Conservation (phyloP, 2,329 filamentous ascomycete genomes). For the Alternaria ethzedia region DNA sequence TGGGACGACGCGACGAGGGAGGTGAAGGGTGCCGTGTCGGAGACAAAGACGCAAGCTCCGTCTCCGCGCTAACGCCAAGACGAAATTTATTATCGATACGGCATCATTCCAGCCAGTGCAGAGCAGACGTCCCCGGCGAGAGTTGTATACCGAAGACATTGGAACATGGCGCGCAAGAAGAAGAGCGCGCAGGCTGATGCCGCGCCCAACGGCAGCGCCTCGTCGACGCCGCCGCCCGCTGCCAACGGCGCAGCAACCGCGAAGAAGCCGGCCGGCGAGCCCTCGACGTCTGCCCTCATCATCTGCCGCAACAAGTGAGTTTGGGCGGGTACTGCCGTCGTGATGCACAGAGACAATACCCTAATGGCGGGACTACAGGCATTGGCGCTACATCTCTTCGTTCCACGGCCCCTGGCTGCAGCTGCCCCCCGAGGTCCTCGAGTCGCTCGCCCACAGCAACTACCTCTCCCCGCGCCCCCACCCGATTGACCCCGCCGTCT, state of each 20-base stretch:
- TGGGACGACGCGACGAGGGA: not conserved
- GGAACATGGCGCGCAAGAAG: constrained; percentile 45
- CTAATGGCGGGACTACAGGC: constrained; percentile 58
- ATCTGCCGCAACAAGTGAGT: constrained; percentile 55
- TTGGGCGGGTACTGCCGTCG: constrained; percentile 21
- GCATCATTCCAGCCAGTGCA: constrained; percentile 8
- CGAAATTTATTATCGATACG: constrained; percentile 26
- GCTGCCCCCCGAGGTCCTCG: constrained; percentile 78
- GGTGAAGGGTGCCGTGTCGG: constrained; percentile 5
- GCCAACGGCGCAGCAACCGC: constrained; percentile 1
- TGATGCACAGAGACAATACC: not conserved
- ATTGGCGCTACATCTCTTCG: constrained; percentile 84
- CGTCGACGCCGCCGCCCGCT: constrained; percentile 9
- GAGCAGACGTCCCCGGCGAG: constrained; percentile 1
- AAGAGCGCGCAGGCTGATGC: constrained; percentile 35
- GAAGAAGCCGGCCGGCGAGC: constrained; percentile 17
- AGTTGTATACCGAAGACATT: constrained; percentile 1
- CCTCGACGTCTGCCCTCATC: constrained; percentile 42
- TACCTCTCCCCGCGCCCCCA: constrained; percentile 77
- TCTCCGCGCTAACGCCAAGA: constrained; percentile 17
- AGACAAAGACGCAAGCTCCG: constrained; percentile 14
- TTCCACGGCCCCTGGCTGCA: constrained; percentile 86
- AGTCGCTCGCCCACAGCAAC: constrained; percentile 79
- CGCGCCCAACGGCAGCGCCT: constrained; percentile 19
- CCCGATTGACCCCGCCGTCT: constrained; percentile 78